phyloP scores from a whole-genome alignment of 129 eudicot species.

The Rutidosis leptorrhynchoides region DNA sequence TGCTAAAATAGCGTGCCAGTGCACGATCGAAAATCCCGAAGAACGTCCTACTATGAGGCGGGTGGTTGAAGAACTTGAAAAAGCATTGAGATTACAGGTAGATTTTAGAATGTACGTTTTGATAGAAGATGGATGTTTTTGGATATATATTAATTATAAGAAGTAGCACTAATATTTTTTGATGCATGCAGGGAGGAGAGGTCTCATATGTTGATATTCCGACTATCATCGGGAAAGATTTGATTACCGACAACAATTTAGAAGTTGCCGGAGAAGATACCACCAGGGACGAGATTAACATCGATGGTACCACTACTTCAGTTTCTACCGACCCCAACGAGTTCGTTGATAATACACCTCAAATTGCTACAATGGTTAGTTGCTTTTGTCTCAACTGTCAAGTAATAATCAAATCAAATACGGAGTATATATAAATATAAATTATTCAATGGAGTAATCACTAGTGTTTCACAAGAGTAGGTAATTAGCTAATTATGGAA shows the following conservation, averaged over 20 bases:
- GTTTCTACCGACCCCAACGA: background rate
- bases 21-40: conserved; percentile 13
- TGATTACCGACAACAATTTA: background rate
- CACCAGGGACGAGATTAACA: background rate
- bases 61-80: conserved; percentile 29
- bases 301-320: background rate
- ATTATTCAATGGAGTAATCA: too few relatives aligned
- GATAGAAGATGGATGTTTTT: background rate
- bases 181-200: background rate
- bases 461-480: too few relatives aligned
- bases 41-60: conserved; percentile 33
- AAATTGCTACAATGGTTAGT: background rate
- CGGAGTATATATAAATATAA: too few relatives aligned
- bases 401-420: background rate
- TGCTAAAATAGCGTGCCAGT: conserved; percentile 30
- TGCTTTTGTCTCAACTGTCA: background rate
- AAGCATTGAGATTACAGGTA: conserved; percentile 37
- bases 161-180: background rate
- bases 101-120: background rate
- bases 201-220: background rate
- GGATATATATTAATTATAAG: too few relatives aligned
- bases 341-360: background rate
- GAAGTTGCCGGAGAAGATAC: background rate
- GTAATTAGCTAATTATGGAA: too few relatives aligned
- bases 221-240: background rate